Evolutionary conservation across 2,329 filamentous ascomycete species (phyloP), one percentile per base, ranked within the genome.

Genomic region (Trichophyton mentagrophytes): DNA sequence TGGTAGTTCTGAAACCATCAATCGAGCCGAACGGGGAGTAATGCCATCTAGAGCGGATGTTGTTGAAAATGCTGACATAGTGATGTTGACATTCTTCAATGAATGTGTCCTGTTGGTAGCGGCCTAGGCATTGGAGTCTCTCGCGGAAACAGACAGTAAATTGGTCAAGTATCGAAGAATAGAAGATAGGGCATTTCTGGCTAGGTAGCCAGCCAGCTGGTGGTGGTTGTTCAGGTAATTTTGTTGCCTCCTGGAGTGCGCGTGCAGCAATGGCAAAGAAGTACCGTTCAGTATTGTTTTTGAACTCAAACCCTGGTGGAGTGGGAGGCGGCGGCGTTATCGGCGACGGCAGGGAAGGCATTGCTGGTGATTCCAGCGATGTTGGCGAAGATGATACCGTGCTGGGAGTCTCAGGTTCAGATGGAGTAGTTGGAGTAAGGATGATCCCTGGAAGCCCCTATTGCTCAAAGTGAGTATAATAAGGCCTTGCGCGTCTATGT

Each of bases 41-140:
- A 30, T 58, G 57, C 63, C 64, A 66, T 61, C 63, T 61, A n/a
- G 61, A 57, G 20, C 63, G 60, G 33, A 66, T 62, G n/a, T 64
- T 64, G 30, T 63, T 63, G 44, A 64, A 60, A 44, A 66, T 63
- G 56, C 62, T 66, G 46, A 62, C 59, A 40, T 59, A 42, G 51
- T 65, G 64, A 20, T 47, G 59, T 30, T 63, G 51, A 61, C 61
- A 66, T 59, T 66, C 63, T 49, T 57, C 59, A 6, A 51, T 40
- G 36, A 64, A 64, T 17, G 17, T 44, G 7, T 42, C 30, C 25
- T 59, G 33, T 40, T 58, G 47, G 44, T 59, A 57, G 7, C 56
- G 27, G 1, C 62, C 62, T 22, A 57, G 40, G 11, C 44, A 46
- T 11, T 20, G 36, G 17, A 63, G 61, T 3, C 47, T 60, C 2